Percentiles rank a stretch among this genome's conserved stretches.
These are phyloP conservation scores for Starmerella geochares DNA, from an alignment of 805 yeast species.

Conservation along the genomic window DNA sequence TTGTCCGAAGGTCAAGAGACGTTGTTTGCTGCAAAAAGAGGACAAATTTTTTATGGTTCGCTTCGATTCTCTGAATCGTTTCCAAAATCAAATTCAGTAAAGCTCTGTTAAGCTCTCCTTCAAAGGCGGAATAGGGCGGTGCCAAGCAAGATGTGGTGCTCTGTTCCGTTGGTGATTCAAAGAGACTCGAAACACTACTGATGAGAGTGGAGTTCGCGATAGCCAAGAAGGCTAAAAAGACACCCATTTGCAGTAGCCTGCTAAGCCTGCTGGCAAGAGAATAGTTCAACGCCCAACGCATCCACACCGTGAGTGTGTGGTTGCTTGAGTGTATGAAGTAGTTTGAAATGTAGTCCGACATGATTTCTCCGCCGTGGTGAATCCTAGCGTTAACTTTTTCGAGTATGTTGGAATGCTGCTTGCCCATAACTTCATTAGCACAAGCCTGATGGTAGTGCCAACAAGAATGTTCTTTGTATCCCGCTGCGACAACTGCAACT, in stretches of 20 bases:
- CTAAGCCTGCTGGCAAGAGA: neutral
- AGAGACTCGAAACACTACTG: neutral
- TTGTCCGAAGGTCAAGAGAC: neutral
- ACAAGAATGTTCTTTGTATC: neutral
- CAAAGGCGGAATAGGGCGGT: neutral
- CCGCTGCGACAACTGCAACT: neutral
- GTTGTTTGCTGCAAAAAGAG: neutral
- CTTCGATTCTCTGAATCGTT: neutral
- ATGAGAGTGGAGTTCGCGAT: slow-evolving; percentile 6
- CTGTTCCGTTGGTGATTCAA: too few species aligned
- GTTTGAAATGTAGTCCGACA: neutral
- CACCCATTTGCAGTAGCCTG: neutral
- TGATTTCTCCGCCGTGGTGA: neutral
- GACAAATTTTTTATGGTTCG: neutral
- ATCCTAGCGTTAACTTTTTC: neutral
- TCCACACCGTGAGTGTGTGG: neutral
- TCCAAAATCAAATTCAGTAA: neutral
- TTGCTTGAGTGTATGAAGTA: neutral
- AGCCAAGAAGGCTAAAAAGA: neutral
- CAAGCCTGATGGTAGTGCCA: neutral
- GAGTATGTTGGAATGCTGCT: neutral
- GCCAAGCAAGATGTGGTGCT: too few species aligned
- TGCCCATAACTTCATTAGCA: neutral
- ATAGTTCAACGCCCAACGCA: slow-evolving; percentile 1
- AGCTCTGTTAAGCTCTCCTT: neutral